Base-by-base conservation (phyloP, 352 stramenopile species). In the Phytophthora tentaculata region DNA sequence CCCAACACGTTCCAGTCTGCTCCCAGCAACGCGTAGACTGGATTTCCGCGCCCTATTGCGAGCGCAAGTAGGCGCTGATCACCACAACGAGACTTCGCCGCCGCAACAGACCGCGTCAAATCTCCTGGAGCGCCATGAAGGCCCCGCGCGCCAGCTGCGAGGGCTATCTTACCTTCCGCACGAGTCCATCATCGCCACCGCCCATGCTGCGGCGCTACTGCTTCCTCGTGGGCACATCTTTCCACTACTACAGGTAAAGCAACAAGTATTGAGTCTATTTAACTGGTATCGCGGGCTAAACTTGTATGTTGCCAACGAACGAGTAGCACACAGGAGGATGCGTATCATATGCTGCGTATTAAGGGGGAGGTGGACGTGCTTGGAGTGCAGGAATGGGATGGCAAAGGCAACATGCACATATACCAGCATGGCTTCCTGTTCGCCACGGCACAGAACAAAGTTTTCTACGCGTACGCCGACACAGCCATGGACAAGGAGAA, bases 341-440 rank as follows among this genome's bases (percentile, higher is more conserved):
- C 91, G 67, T 94, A 95, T 66, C 86, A 94, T 61, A 93, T 95
- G 84, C 80, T 96, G 60, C 84, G 85, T 7, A 74, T 96, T 44
- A 95, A 96, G 64, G 84, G 87, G 52, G 84, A 96, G 55, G 89
- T 95, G 22, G 88, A 97, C 65, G 88, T 97, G 28, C 67, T 97
- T 19, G 91, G 90, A 17, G 91, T 96, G 17, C 90, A 96, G 69
- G 88, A 97, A 58, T 97, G 91, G 91, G 91, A 97, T 61, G 91
- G 91, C 61, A 96, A 96, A 69, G 91, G 88, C 62, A 96, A 96
- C 69, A 96, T 95, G 84, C 88, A 96, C 80, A 96, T 95, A 58
- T 97, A 97, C 67, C 77, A 90, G 60, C 79, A 94, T 66, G 91
- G 91, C 4, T 96, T 97, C 59, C 65, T 97, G 8, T 96, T 96